These are phyloP conservation scores for Leccinum insolens DNA, from an alignment of 1,284 basidiomycete genomes.

Conservation along the genomic window DNA sequence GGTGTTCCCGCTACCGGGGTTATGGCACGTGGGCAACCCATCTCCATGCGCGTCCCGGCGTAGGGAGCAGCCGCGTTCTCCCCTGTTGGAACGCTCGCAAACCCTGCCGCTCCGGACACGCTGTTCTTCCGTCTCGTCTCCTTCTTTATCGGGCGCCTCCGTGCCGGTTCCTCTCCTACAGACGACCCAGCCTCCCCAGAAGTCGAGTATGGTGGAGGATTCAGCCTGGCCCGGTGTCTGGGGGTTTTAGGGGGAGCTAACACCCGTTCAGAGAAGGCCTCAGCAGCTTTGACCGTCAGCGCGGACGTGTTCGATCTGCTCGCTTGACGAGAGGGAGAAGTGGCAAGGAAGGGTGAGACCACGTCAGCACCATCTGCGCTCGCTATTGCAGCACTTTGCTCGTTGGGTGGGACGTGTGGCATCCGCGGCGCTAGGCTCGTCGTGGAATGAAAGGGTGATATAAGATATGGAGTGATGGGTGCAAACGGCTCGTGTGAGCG, in stretches of 20 bases:
- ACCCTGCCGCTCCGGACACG: constrained; percentile 10
- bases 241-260: not conserved
- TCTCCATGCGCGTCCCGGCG: not conserved
- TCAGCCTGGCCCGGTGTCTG: constrained; percentile 21
- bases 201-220: constrained; percentile 28
- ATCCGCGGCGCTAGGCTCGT: constrained; percentile 9
- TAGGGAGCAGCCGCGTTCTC: not conserved
- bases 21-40: not conserved
- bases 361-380: constrained; percentile 24
- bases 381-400: not conserved
- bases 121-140: constrained; percentile 3
- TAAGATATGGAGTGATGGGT: not conserved
- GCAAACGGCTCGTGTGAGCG: not conserved
- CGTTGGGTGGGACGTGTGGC: not conserved
- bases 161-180: not conserved
- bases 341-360: constrained; percentile 28
- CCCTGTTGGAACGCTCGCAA: constrained; percentile 8
- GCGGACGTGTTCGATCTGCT: not conserved
- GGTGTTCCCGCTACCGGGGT: not conserved
- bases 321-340: constrained; percentile 6
- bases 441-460: constrained; percentile 16
- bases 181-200: not conserved
- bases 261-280: constrained; percentile 11
- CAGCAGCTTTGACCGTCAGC: constrained; percentile 3
- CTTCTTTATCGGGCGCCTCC: constrained; percentile 6